A percentile compares a stretch with the other conserved stretches of the same genome.
These are phyloP conservation scores for Camelina neglecta DNA, from an alignment of 345 rosid genomes.

Conservation along the genomic window DNA sequence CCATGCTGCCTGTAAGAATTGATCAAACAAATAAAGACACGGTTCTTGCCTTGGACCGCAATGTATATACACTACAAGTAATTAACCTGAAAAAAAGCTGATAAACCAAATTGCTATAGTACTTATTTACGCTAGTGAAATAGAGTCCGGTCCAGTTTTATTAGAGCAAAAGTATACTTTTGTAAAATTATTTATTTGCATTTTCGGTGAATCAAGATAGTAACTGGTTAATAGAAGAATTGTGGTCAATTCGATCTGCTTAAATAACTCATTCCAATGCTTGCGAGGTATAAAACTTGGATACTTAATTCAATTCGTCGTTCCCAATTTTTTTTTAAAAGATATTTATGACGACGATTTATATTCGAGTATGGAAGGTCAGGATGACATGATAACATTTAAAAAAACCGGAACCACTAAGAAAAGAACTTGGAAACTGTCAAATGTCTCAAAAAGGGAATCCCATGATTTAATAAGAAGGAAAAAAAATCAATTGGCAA, in stretches of 20 bases:
- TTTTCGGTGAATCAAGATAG: not conserved
- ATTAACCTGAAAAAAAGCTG: not conserved
- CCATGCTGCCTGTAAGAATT: constrained; percentile 31
- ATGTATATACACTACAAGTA: constrained; percentile 20
- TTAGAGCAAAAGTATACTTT: not conserved
- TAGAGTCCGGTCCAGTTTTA: not conserved
- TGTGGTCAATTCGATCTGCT: not conserved
- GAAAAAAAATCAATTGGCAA: not conserved
- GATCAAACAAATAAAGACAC: constrained; percentile 46
- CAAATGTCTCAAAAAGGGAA: constrained; percentile 37
- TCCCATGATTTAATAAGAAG: not conserved
- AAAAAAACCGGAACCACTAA: constrained; percentile 28
- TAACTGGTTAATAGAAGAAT: not conserved
- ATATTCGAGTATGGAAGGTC: not conserved
- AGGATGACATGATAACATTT: constrained; percentile 14
- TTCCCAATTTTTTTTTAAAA: too few species aligned
- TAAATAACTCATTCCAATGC: not conserved
- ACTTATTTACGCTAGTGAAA: constrained; percentile 1
- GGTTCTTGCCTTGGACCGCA: constrained; percentile 44
- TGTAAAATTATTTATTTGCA: not conserved
- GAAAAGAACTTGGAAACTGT: constrained; percentile 29
- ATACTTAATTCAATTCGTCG: not conserved
- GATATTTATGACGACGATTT: constrained; percentile 12
- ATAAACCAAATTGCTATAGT: not conserved
- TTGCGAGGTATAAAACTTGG: not conserved